Percentiles rank a stretch among this genome's conserved stretches.
Conservation (phyloP, 345 rosid species). For the Dipteronia dyeriana region DNA sequence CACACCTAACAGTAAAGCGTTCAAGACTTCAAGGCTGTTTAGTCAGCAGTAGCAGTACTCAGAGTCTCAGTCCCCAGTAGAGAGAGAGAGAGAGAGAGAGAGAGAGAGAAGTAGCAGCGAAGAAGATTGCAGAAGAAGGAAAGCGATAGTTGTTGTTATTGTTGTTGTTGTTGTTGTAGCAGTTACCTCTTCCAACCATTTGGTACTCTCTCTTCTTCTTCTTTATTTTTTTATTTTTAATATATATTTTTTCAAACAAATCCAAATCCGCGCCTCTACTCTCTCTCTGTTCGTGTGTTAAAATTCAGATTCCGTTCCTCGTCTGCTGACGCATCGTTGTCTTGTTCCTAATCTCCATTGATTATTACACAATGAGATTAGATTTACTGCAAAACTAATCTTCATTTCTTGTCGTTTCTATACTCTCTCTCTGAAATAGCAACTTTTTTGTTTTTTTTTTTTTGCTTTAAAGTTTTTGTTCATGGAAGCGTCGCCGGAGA, state of each 20-base stretch:
- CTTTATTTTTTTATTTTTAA: not conserved
- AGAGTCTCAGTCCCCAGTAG: not conserved
- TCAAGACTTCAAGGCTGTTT: not conserved
- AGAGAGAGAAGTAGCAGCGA: constrained; percentile 18
- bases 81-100: not conserved
- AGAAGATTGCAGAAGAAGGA: constrained; percentile 27
- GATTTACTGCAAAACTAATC: constrained; percentile 21
- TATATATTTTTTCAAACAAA: constrained; percentile 13
- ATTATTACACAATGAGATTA: constrained; percentile 24
- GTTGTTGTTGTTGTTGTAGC: constrained; percentile 19
- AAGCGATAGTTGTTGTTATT: constrained; percentile 24
- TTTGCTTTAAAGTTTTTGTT: not conserved
- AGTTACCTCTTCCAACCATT: constrained; percentile 22
- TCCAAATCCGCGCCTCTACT: constrained; percentile 9
- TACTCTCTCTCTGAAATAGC: not conserved
- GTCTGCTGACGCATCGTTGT: constrained; percentile 19
- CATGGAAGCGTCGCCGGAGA: constrained; percentile 45
- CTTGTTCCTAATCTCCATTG: constrained; percentile 27
- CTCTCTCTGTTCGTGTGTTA: not conserved
- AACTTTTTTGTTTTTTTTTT: not conserved
- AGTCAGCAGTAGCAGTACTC: not conserved
- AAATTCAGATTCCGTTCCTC: constrained; percentile 6
- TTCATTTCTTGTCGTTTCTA: constrained; percentile 15
- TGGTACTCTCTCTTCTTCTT: constrained; percentile 12
- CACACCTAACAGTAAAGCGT: constrained; percentile 3